These are phyloP conservation scores for Zygnema cylindricum DNA, from an alignment of 139 green algal species.

Conservation along the genomic window DNA sequence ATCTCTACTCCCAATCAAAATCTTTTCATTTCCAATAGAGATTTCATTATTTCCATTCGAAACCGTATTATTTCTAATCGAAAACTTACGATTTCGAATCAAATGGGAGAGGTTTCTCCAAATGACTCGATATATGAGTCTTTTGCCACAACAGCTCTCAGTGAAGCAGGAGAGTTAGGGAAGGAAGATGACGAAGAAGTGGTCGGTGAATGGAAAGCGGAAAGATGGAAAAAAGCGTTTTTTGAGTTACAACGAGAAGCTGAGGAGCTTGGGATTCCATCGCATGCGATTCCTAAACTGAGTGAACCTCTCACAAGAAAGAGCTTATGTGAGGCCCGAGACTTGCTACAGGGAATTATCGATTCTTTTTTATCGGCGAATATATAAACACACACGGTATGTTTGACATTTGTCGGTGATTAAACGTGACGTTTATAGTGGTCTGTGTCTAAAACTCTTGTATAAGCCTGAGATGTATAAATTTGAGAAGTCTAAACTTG, in stretches of 20 bases:
- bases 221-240: slow-evolving; percentile 9
- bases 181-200: background rate
- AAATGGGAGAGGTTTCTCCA: background rate
- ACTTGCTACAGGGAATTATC: background rate
- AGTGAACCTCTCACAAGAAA: background rate
- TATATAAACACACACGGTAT: too few species aligned
- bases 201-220: background rate
- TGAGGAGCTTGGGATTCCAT: slow-evolving; percentile 1
- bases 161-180: background rate
- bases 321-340: background rate
- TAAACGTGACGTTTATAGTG: too few species aligned
- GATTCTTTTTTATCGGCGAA: background rate
- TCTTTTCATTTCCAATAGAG: background rate
- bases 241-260: background rate
- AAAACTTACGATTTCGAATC: too few species aligned
- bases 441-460: too few species aligned
- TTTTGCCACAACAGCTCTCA: background rate
- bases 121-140: background rate
- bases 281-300: background rate
- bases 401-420: too few species aligned
- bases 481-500: too few species aligned
- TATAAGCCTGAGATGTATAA: too few species aligned
- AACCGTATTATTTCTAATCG: too few species aligned
- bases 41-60: too few species aligned
- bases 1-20: background rate